Evolutionary conservation across 352 stramenopile species (phyloP).

Genomic region (Pythium rhizo-oryzae): DNA sequence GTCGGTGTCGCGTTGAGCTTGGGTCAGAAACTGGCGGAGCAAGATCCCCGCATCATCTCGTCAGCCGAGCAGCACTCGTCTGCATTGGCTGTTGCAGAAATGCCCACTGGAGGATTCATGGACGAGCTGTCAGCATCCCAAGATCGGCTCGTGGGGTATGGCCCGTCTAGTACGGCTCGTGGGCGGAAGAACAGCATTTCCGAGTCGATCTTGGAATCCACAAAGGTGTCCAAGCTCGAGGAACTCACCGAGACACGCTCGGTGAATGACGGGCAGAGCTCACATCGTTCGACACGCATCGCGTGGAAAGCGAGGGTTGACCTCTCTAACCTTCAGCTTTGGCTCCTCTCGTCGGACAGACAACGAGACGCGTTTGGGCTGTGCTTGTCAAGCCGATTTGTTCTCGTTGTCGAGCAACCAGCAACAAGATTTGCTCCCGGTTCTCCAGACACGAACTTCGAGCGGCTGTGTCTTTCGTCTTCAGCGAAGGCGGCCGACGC

Average conservation of each 20-base stretch:
- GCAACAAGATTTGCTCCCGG: background rate
- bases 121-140: conserved; percentile 16
- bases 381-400: conserved; percentile 38
- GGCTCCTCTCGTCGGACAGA: conserved; percentile 67
- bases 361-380: conserved; percentile 58
- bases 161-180: conserved; percentile 22
- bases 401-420: conserved; percentile 11
- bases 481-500: conserved; percentile 8
- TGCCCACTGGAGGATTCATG: background rate
- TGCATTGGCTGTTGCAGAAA: conserved; percentile 11
- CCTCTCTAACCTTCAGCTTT: conserved; percentile 60
- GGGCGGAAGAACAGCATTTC: conserved; percentile 58
- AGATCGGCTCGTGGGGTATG: conserved; percentile 13
- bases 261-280: conserved; percentile 18
- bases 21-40: conserved; percentile 28
- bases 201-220: conserved; percentile 48
- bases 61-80: conserved; percentile 19
- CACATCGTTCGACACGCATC: conserved; percentile 16
- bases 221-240: conserved; percentile 38
- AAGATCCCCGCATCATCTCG: conserved; percentile 30
- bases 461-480: conserved; percentile 22
- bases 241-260: conserved; percentile 18
- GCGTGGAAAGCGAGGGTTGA: conserved; percentile 45
- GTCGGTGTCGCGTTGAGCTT: conserved; percentile 22
- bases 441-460: background rate